Conservation (phyloP, 208 protist species). For the Naegleria fowleri region DNA sequence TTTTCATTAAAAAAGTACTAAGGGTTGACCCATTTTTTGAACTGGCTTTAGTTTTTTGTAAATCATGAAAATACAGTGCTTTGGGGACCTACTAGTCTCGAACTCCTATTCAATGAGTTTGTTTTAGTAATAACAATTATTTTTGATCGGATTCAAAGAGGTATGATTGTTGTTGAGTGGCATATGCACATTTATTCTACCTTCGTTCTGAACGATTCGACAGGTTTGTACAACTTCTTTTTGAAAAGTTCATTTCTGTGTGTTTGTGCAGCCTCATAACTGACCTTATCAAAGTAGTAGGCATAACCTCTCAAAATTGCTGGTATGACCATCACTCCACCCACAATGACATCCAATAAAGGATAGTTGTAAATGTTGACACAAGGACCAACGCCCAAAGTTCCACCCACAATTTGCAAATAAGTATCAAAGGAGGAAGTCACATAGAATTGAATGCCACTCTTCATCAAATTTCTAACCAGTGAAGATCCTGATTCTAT, state of each 20-base stretch:
- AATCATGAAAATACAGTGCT: no score
- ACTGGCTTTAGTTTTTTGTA: no score
- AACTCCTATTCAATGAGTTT: no score
- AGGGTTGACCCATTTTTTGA: neutral
- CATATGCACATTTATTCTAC: no score
- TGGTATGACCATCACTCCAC: neutral
- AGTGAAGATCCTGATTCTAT: neutral
- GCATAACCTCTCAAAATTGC: neutral
- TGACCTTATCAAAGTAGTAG: neutral
- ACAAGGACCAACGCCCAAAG: neutral
- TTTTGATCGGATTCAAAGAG: no score
- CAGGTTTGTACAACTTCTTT: neutral
- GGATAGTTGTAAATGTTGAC: neutral
- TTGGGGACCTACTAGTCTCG: no score
- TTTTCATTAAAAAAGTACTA: slow-evolving; percentile 13
- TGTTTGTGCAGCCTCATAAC: neutral
- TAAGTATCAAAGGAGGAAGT: neutral
- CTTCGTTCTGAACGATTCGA: no score
- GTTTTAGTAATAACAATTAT: no score
- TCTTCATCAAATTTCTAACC: neutral
- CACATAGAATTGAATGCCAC: neutral
- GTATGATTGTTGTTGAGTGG: no score
- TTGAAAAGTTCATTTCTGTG: neutral
- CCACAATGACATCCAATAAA: neutral
- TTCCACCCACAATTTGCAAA: neutral